A percentile compares a stretch with the other conserved stretches of the same genome.
Evolutionary conservation across 768 basidiomycete genomes (phyloP).

Genomic region (Mycena epipterygia): DNA sequence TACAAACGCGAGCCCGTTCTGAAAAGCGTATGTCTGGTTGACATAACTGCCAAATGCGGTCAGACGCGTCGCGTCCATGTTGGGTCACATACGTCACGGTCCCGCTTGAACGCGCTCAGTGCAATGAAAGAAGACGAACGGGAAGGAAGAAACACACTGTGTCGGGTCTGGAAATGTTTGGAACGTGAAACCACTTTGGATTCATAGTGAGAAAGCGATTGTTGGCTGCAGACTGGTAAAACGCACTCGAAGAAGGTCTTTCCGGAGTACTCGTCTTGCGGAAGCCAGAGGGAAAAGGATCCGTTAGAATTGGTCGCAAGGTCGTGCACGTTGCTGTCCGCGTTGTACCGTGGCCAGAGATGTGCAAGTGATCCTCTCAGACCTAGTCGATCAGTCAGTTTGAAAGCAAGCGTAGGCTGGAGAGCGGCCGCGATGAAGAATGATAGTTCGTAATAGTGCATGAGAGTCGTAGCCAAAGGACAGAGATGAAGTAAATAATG

Average conservation of each 20-base stretch:
- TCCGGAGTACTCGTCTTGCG: slow-evolving; percentile 76
- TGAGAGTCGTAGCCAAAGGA: slow-evolving; percentile 24
- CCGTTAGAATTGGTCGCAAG: slow-evolving; percentile 61
- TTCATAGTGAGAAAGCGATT: not conserved
- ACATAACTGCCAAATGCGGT: slow-evolving; percentile 65
- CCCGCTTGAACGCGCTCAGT: slow-evolving; percentile 61
- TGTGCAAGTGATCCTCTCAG: slow-evolving; percentile 13
- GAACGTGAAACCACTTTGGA: slow-evolving; percentile 67
- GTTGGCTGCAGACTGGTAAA: not conserved
- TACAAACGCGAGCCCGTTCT: slow-evolving; percentile 68
- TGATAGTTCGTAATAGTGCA: slow-evolving; percentile 29
- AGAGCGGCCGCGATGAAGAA: slow-evolving; percentile 10
- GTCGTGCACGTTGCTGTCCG: slow-evolving; percentile 22
- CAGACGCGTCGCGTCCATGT: slow-evolving; percentile 34
- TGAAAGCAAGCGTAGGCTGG: slow-evolving; percentile 21
- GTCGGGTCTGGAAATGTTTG: slow-evolving; percentile 77
- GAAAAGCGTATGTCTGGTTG: slow-evolving; percentile 65
- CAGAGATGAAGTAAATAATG: not conserved
- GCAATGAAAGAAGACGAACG: slow-evolving; percentile 20
- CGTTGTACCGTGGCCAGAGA: slow-evolving; percentile 20
- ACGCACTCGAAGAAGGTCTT: slow-evolving; percentile 79
- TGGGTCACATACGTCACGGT: slow-evolving; percentile 72
- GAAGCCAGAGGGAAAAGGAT: slow-evolving; percentile 73
- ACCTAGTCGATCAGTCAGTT: not conserved
- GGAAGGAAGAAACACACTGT: slow-evolving; percentile 57